Conservation (phyloP, 352 stramenopile species). For the Pythium periplocum region DNA sequence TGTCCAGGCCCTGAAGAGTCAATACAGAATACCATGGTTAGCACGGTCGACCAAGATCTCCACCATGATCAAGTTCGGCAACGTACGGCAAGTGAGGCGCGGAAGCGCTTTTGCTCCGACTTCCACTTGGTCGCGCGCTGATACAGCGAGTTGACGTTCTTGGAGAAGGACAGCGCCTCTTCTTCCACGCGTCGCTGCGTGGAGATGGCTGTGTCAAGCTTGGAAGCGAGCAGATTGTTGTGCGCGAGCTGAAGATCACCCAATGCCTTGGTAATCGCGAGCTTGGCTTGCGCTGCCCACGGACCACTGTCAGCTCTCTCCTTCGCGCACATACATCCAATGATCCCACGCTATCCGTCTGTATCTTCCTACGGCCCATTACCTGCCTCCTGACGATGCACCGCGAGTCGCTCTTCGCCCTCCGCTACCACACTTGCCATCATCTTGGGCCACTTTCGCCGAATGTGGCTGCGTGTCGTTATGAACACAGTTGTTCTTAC, state of each 20-base stretch:
- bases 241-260: slow-evolving; percentile 38
- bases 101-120: slow-evolving; percentile 56
- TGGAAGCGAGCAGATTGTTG: slow-evolving; percentile 40
- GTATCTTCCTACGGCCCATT: neutral
- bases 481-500: too few species aligned
- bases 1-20: slow-evolving; percentile 31
- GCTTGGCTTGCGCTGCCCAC: slow-evolving; percentile 12
- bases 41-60: slow-evolving; percentile 6
- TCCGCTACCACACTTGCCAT: neutral
- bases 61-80: neutral
- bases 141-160: slow-evolving; percentile 53
- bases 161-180: slow-evolving; percentile 49
- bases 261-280: slow-evolving; percentile 15
- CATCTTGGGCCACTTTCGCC: neutral
- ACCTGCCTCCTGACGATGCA: neutral
- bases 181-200: slow-evolving; percentile 56
- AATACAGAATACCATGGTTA: slow-evolving; percentile 1
- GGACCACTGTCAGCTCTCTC: too few species aligned
- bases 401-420: neutral
- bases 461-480: too few species aligned
- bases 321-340: too few species aligned
- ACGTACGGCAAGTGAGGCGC: slow-evolving; percentile 23
- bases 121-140: slow-evolving; percentile 64
- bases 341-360: too few species aligned
- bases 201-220: slow-evolving; percentile 43